These are phyloP conservation scores for Corinectria fuckeliana DNA, from an alignment of 2,329 filamentous ascomycete genomes.

Conservation along the genomic window DNA sequence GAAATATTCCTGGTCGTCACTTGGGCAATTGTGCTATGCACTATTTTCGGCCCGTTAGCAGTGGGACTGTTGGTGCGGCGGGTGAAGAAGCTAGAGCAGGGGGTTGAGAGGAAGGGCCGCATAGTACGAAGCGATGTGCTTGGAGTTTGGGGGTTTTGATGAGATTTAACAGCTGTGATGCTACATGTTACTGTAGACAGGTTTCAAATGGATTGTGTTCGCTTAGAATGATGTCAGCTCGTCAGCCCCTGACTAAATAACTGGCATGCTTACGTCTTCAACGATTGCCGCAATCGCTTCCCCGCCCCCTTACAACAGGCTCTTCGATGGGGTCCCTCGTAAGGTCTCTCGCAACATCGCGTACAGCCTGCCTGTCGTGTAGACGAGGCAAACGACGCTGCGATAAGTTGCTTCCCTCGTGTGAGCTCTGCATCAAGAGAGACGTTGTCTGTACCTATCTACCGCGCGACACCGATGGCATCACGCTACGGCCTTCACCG, in stretches of 20 bases:
- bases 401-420: slow-evolving; percentile 4
- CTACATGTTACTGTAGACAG: no score
- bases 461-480: background rate
- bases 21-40: slow-evolving; percentile 64
- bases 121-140: background rate
- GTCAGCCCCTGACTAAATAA: background rate
- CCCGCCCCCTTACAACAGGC: background rate
- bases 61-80: slow-evolving; percentile 55
- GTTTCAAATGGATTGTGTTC: no score
- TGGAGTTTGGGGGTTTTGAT: background rate
- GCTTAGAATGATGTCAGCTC: no score
- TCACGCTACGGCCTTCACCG: background rate
- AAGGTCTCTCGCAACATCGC: background rate
- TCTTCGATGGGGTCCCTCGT: background rate
- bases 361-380: slow-evolving; percentile 7
- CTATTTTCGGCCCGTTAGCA: slow-evolving; percentile 56
- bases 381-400: slow-evolving; percentile 14
- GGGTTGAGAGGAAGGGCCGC: background rate
- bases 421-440: slow-evolving; percentile 14
- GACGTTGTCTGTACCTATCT: slow-evolving; percentile 7
- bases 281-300: background rate
- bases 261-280: no score
- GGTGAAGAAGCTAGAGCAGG: slow-evolving; percentile 44
- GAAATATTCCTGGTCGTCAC: slow-evolving; percentile 59
- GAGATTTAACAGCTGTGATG: no score